Evolutionary conservation across 495 filamentous ascomycete genomes (phyloP).

Genomic region (Jackrogersella multiformis): DNA sequence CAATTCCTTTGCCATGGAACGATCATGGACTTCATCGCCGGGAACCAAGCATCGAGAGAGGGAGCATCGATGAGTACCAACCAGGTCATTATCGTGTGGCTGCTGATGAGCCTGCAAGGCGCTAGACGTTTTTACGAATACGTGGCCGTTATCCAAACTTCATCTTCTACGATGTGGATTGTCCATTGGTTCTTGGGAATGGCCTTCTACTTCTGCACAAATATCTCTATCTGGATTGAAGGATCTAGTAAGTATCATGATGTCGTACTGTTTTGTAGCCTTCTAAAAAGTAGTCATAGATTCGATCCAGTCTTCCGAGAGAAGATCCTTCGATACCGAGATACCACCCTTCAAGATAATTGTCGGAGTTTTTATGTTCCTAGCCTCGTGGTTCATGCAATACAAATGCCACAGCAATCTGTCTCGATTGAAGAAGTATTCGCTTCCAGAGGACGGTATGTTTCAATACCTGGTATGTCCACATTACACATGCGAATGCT

Average conservation of each 20-base stretch:
- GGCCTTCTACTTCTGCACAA: slow-evolving; percentile 75
- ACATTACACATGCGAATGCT: slow-evolving; percentile 90
- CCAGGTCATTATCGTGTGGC: slow-evolving; percentile 74
- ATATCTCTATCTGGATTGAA: slow-evolving; percentile 86
- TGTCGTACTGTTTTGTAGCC: slow-evolving; percentile 3
- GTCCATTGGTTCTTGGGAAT: slow-evolving; percentile 83
- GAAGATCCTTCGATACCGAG: slow-evolving; percentile 39
- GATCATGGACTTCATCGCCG: slow-evolving; percentile 56
- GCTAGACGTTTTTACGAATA: slow-evolving; percentile 79
- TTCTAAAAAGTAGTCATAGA: slow-evolving; percentile 36
- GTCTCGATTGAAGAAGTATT: slow-evolving; percentile 82
- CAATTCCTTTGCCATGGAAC: slow-evolving; percentile 70
- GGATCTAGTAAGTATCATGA: slow-evolving; percentile 68
- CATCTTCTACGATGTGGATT: slow-evolving; percentile 78
- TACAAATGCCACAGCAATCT: slow-evolving; percentile 84
- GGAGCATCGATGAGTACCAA: slow-evolving; percentile 64
- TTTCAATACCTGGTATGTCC: slow-evolving; percentile 80
- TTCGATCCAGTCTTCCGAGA: slow-evolving; percentile 42
- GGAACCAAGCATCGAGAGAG: slow-evolving; percentile 40
- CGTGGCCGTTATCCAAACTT: slow-evolving; percentile 67
- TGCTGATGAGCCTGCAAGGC: slow-evolving; percentile 78
- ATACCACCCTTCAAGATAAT: slow-evolving; percentile 67
- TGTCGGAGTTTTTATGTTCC: slow-evolving; percentile 70
- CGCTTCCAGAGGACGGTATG: slow-evolving; percentile 70
- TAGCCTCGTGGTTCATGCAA: slow-evolving; percentile 79